Evolutionary conservation across 106 monocot genomes (phyloP), one percentile per base, ranked within the genome.

Genomic region (Chionographis japonica): DNA sequence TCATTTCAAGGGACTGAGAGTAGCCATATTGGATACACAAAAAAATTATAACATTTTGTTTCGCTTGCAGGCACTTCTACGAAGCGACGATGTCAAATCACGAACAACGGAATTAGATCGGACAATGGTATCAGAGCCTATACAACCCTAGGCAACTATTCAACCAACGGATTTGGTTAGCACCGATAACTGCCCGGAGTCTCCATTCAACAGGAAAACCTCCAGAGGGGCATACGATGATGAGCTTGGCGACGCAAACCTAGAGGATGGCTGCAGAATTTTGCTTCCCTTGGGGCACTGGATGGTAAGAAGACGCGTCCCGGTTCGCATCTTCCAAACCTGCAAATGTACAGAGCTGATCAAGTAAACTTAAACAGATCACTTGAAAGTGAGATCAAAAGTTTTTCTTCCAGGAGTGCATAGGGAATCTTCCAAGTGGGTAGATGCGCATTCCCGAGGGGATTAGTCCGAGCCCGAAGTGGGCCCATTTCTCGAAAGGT

Each of bases 291-390:
- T 92, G 8, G 97, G 87, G 62, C 97, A 98, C 13, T 63, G 82
- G 35, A 98, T 79, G 6, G 92, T 79, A 63, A 92, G 72, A 41
- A 98, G 63, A 4, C 92, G 92, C 1, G 85, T 79, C 40, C 97
- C 97, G 17, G 97, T 98, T 67, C 97, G 61, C 97, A 98, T 98
- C 74, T 90, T 84, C 97, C 97, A 98, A 12, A 98, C 76, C 97
- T 98, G 68, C 35, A 76, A 38, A 50, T n/a, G 0, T 14, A 12
- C 15, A 7, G 14, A 6, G 6, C 27, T 13, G 56, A 15, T 69
- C 14, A 54, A 20, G 5, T 71, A 36, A 7, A 68, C 12, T 7
- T 12, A 12, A 19, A 41, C 7, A 13, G 14, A 9, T 57, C 19
- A 40, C 58, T 16, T 69, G 10, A 55, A 35, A 42, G 39, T 41